Evolutionary conservation across 352 stramenopile genomes (phyloP).

Genomic region (Phytophthora pseudosyringae): DNA sequence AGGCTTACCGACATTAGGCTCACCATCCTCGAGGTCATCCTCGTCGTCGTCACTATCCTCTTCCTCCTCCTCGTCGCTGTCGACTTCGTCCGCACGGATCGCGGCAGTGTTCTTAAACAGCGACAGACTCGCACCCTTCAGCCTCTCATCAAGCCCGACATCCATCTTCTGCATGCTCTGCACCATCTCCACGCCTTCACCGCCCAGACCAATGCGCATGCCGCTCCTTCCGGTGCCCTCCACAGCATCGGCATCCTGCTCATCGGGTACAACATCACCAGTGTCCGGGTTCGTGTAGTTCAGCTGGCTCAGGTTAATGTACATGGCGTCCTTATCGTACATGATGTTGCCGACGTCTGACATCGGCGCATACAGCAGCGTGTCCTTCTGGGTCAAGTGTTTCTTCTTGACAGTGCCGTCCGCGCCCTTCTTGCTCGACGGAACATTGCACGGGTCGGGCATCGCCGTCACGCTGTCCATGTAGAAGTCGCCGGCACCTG

Average conservation of each 20-base stretch:
- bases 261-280: slow-evolving; percentile 63
- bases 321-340: slow-evolving; percentile 99
- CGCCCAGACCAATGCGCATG: slow-evolving; percentile 47
- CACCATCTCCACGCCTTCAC: slow-evolving; percentile 94
- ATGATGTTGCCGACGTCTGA: slow-evolving; percentile 97
- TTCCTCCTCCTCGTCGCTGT: slow-evolving; percentile 66
- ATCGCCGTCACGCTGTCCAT: slow-evolving; percentile 96
- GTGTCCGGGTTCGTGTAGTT: slow-evolving; percentile 96
- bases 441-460: slow-evolving; percentile 97
- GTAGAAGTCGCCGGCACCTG: slow-evolving; percentile 97
- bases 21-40: slow-evolving; percentile 51
- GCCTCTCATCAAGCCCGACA: slow-evolving; percentile 94
- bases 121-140: slow-evolving; percentile 93
- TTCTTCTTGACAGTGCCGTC: slow-evolving; percentile 81
- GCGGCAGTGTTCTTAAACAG: slow-evolving; percentile 96
- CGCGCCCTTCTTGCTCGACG: slow-evolving; percentile 58
- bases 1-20: slow-evolving; percentile 63
- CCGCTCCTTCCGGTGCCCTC: slow-evolving; percentile 24
- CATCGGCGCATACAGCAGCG: slow-evolving; percentile 87
- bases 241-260: slow-evolving; percentile 53
- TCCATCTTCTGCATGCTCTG: slow-evolving; percentile 94
- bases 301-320: slow-evolving; percentile 96
- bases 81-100: slow-evolving; percentile 83
- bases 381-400: slow-evolving; percentile 95
- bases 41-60: slow-evolving; percentile 54